These are phyloP conservation scores for Tetraselmis chui DNA, from an alignment of 139 green algal genomes.

Conservation along the genomic window DNA sequence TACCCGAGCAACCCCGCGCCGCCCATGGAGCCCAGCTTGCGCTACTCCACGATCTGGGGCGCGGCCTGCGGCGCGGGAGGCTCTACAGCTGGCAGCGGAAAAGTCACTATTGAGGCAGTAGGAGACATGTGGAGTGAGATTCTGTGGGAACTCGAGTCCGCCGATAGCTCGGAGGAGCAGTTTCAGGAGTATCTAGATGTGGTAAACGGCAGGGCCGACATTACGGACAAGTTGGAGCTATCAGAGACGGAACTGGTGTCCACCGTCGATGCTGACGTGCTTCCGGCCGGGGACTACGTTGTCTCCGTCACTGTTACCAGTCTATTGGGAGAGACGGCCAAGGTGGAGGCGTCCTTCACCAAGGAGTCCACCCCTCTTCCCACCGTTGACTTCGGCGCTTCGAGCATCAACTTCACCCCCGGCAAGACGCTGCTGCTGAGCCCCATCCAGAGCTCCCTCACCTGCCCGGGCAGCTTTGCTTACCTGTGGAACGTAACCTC, in stretches of 20 bases:
- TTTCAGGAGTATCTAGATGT: neutral
- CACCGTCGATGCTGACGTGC: neutral
- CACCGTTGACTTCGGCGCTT: neutral
- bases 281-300: neutral
- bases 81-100: no score
- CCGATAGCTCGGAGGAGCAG: no score
- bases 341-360: neutral
- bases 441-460: neutral
- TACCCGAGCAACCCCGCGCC: neutral
- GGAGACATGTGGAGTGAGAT: no score
- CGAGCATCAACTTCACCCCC: neutral
- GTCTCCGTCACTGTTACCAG: neutral
- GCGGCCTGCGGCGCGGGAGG: neutral
- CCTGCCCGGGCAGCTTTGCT: neutral
- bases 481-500: neutral
- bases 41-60: neutral
- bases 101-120: no score
- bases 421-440: neutral
- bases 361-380: neutral
- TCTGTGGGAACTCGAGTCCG: no score
- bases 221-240: neutral
- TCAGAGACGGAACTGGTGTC: neutral
- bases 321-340: neutral
- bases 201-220: neutral
- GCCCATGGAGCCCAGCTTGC: neutral